A percentile compares a stretch with the other conserved stretches of the same genome.
Evolutionary conservation across 1,139 yeast genomes (phyloP).

Genomic region (Pichia sp.): DNA sequence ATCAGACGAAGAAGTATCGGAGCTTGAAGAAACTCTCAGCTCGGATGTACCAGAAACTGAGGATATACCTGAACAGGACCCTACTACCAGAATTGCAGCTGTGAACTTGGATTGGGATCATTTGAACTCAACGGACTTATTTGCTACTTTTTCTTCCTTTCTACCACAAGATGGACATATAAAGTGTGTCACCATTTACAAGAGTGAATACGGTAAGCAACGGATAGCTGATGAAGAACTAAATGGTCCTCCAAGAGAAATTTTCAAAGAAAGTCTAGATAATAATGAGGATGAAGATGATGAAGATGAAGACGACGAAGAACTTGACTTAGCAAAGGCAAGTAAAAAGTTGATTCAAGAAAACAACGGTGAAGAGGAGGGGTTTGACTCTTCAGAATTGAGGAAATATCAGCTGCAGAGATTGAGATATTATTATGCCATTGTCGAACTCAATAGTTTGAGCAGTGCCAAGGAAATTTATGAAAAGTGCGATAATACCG

Average conservation of each 20-base stretch:
- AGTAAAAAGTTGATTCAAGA: conserved; percentile 59
- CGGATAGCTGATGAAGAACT: conserved; percentile 85
- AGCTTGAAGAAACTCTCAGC: conserved; percentile 31
- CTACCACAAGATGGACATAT: conserved; percentile 75
- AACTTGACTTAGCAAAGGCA: conserved; percentile 43
- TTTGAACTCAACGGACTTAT: conserved; percentile 74
- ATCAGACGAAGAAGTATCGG: conserved; percentile 28
- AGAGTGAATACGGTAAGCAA: conserved; percentile 91
- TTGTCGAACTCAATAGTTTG: conserved; percentile 78
- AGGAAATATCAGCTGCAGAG: conserved; percentile 68
- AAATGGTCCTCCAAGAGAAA: conserved; percentile 89
- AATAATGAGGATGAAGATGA: background rate
- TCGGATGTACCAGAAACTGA: conserved; percentile 55
- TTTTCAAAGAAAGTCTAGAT: conserved; percentile 47
- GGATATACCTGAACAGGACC: conserved; percentile 81
- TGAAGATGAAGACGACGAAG: conserved; percentile 38
- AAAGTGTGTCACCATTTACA: conserved; percentile 68
- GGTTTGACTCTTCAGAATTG: conserved; percentile 64
- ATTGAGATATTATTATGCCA: conserved; percentile 85
- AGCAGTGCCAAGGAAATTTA: conserved; percentile 73
- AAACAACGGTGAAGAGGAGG: conserved; percentile 62
- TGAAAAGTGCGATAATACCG: conserved; percentile 88
- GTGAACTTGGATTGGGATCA: conserved; percentile 99
- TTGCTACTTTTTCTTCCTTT: conserved; percentile 87
- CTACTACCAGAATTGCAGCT: conserved; percentile 75